Conservation (phyloP, 805 yeast species). For the Yarrowia porcina region DNA sequence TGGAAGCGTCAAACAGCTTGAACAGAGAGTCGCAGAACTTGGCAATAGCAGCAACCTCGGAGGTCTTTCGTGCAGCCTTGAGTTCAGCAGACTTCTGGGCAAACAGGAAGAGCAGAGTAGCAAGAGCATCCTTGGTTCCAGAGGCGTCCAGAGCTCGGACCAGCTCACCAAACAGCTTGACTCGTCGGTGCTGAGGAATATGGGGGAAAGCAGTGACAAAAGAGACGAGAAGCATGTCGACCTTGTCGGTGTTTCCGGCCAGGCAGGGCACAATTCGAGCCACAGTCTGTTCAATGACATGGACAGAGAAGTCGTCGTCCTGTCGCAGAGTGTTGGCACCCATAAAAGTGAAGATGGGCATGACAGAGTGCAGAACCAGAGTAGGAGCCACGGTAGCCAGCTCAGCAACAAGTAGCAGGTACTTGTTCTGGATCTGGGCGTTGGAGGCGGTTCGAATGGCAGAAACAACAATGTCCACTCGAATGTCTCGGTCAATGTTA, state of each 20-base stretch:
- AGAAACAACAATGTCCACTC: slow-evolving; percentile 88
- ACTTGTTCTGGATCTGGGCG: slow-evolving; percentile 91
- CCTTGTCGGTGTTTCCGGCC: slow-evolving; percentile 45
- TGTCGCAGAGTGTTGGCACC: slow-evolving; percentile 96
- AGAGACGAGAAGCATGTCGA: slow-evolving; percentile 79
- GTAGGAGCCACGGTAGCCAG: slow-evolving; percentile 89
- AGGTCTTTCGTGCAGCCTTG: slow-evolving; percentile 50
- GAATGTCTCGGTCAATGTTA: slow-evolving; percentile 39
- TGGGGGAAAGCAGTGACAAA: slow-evolving; percentile 94
- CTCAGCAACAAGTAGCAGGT: slow-evolving; percentile 79
- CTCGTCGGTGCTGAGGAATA: slow-evolving; percentile 95
- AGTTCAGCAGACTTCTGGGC: slow-evolving; percentile 71
- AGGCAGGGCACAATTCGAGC: slow-evolving; percentile 88
- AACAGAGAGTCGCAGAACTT: slow-evolving; percentile 35
- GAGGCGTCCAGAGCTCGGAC: slow-evolving; percentile 67
- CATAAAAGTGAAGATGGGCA: slow-evolving; percentile 99
- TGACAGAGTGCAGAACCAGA: slow-evolving; percentile 86
- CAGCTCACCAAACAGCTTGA: slow-evolving; percentile 75
- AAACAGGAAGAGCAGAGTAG: slow-evolving; percentile 69
- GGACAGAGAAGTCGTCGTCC: slow-evolving; percentile 91
- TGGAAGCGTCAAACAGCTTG: slow-evolving; percentile 62
- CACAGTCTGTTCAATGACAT: slow-evolving; percentile 89
- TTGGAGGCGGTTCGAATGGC: slow-evolving; percentile 85
- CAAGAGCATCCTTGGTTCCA: slow-evolving; percentile 51
- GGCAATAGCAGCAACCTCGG: slow-evolving; percentile 11